A percentile compares a stretch with the other conserved stretches of the same genome.
These are phyloP conservation scores for Pseudofabraea citricarpa DNA, from an alignment of 2,329 filamentous ascomycete genomes.

Conservation along the genomic window DNA sequence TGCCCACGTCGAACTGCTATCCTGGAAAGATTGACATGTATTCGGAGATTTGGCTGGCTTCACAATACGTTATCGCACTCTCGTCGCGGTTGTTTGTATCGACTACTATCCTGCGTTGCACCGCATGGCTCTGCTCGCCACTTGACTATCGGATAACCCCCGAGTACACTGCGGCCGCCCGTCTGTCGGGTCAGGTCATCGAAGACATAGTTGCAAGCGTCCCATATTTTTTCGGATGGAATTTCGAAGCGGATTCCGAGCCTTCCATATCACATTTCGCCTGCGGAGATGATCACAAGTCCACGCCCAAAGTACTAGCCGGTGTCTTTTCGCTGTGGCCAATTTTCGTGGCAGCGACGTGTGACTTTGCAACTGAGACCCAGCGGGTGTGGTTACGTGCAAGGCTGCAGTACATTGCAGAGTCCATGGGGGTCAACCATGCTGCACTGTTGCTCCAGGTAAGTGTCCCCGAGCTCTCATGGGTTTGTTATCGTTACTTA, in stretches of 20 bases:
- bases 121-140: conserved; percentile 52
- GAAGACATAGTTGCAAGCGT: conserved; percentile 53
- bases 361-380: conserved; percentile 52
- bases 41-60: conserved; percentile 49
- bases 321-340: conserved; percentile 56
- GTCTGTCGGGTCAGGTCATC: conserved; percentile 45
- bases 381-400: conserved; percentile 50
- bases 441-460: conserved; percentile 48
- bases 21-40: conserved; percentile 54
- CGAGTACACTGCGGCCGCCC: conserved; percentile 49
- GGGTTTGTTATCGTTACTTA: too few relatives aligned
- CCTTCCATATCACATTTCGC: conserved; percentile 32
- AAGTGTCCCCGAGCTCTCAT: too few relatives aligned
- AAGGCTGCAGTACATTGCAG: conserved; percentile 46
- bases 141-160: conserved; percentile 55
- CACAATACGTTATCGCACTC: conserved; percentile 49
- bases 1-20: conserved; percentile 30
- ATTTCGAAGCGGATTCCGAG: conserved; percentile 37
- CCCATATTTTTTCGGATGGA: conserved; percentile 55
- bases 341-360: conserved; percentile 43
- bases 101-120: conserved; percentile 49
- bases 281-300: conserved; percentile 42
- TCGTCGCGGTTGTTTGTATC: conserved; percentile 47
- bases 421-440: conserved; percentile 49
- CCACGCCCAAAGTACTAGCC: conserved; percentile 42